Base-by-base conservation (phyloP, 2,329 filamentous ascomycete species). In the Ilyonectria sp. region DNA sequence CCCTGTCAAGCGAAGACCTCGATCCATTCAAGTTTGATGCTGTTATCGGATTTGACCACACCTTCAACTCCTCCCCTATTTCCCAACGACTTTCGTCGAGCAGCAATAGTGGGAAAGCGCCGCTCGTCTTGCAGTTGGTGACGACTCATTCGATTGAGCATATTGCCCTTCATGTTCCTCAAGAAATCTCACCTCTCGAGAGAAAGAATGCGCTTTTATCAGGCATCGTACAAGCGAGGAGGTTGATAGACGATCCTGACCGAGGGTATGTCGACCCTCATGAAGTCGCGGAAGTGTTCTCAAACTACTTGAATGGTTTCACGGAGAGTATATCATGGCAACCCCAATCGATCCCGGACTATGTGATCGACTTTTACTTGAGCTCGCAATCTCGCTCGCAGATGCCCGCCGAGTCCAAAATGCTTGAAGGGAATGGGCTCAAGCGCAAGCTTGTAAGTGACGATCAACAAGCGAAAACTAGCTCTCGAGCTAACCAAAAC, bases 141-240 rank as follows among this genome's bases (percentile, higher is more conserved):
- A 85, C 82, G 6, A 84, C 82, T 2, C 83, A 86, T 69, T 86
- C 87, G 1, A 83, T 90, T 43, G 87, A 90, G 74, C 88, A 90
- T 65, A 82, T 90, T 47, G 84, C 85, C 63, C 77, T 86, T 55
- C 80, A 83, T 17, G 78, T 89, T 29, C 79, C 81, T 2, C 69
- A 72, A 7, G 71, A 77, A 6, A 65, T 80, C 17, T 76, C 80
- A 2, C 68, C 75, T 0, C 62, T 87, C 6, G 86, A 89, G 69
- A 82, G 84, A 17, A 86, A 84, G 65, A 86, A 83, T 58, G 80
- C 82, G 2, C 77, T 86, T 1, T 71, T 85, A 29, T 82, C 74
- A 60, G 80, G 69, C 9, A 79, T 83, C 15, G 79, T 81, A 2
- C 74, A 76, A 44, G 77, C 82, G 4, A 75, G 79, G 31, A 74